These are phyloP conservation scores for Sclerotiophoma versabilis DNA, from an alignment of 2,329 filamentous ascomycete species.

Conservation along the genomic window DNA sequence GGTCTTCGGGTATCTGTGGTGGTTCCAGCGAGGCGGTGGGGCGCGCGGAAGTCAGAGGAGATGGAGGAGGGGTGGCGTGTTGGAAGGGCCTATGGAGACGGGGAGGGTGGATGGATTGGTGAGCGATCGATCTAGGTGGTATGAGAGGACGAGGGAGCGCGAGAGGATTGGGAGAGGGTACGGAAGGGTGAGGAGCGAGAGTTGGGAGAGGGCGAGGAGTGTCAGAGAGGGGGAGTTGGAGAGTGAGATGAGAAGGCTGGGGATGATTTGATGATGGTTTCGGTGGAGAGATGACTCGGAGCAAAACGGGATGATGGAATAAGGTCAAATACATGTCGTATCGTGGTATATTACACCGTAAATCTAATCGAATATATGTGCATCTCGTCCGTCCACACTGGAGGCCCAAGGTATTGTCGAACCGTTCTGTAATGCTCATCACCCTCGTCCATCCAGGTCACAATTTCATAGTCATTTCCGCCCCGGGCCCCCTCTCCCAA, in stretches of 20 bases:
- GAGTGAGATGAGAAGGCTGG: slow-evolving; percentile 36
- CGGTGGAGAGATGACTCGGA: background rate
- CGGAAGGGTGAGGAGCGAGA: slow-evolving; percentile 1
- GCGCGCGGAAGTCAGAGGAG: background rate
- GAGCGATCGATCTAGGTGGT: background rate
- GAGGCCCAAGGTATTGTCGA: background rate
- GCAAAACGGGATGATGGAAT: background rate
- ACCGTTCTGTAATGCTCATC: background rate
- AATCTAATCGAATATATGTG: background rate
- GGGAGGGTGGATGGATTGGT: background rate
- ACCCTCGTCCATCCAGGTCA: background rate
- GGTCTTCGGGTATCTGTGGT: slow-evolving; percentile 19
- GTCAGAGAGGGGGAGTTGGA: slow-evolving; percentile 20
- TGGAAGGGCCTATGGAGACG: background rate
- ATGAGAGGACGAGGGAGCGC: slow-evolving; percentile 1
- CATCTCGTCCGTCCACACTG: too few species aligned
- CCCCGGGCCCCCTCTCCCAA: slow-evolving; percentile 69
- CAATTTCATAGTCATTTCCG: slow-evolving; percentile 33
- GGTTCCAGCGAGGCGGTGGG: background rate
- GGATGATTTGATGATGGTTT: slow-evolving; percentile 19
- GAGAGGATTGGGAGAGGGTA: background rate
- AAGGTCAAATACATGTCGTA: background rate
- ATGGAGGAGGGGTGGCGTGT: background rate
- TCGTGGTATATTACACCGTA: background rate
- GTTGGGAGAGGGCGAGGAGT: background rate